Evolutionary conservation across 2,329 filamentous ascomycete species (phyloP).

Genomic region (Epichloe uncinata): DNA sequence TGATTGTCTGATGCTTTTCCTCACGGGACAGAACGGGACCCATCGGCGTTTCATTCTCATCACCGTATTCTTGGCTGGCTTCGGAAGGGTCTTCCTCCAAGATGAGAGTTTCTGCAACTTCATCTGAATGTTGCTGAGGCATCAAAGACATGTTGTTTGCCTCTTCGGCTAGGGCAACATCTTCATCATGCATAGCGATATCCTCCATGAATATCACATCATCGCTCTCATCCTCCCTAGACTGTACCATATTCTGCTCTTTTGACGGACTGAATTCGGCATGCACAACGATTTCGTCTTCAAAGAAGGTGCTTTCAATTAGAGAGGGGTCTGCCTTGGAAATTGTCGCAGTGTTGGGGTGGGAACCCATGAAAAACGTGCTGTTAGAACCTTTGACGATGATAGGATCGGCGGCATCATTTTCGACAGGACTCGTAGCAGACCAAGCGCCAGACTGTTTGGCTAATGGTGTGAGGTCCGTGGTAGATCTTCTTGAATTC

Average conservation of each 20-base stretch:
- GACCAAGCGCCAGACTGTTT: conserved; percentile 50
- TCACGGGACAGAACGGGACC: conserved; percentile 30
- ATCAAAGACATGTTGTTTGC: conserved; percentile 47
- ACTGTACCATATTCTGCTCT: conserved; percentile 8
- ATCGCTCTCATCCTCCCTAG: conserved; percentile 10
- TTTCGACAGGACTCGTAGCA: conserved; percentile 35
- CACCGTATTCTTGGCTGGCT: conserved; percentile 51
- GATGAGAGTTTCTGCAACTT: conserved; percentile 17
- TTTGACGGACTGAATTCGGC: conserved; percentile 10
- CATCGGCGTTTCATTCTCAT: conserved; percentile 49
- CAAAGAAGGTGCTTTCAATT: conserved; percentile 40
- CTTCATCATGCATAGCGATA: conserved; percentile 38
- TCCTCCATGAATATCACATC: conserved; percentile 27
- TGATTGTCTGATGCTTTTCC: conserved; percentile 28
- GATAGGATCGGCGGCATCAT: neutral
- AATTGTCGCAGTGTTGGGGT: neutral
- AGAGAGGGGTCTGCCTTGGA: conserved; percentile 21
- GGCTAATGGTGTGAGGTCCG: conserved; percentile 51
- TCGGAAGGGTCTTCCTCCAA: conserved; percentile 42
- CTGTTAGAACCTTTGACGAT: neutral
- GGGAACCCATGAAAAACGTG: neutral
- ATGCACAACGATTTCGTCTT: conserved; percentile 42
- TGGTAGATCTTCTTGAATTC: conserved; percentile 17
- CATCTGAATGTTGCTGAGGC: conserved; percentile 28
- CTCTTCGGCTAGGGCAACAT: conserved; percentile 43